phyloP scores from a whole-genome alignment of 1,139 yeast species.

The Kodamaea anthophila region DNA sequence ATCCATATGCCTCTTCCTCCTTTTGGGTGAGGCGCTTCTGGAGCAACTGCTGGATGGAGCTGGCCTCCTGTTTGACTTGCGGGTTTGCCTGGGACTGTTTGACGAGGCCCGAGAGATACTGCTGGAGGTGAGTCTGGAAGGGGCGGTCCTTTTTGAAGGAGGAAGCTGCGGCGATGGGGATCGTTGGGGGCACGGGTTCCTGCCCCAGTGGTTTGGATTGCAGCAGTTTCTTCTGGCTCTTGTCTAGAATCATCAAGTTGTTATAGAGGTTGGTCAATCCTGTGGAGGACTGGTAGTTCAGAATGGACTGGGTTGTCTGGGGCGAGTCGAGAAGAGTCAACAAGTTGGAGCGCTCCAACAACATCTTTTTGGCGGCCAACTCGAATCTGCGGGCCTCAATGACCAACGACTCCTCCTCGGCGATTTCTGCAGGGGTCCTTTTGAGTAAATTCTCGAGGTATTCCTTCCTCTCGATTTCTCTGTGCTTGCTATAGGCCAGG shows the following conservation, averaged over 20 bases:
- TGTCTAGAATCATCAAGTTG: conserved; percentile 73
- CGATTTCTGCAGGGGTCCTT: conserved; percentile 92
- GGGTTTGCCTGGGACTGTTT: conserved; percentile 30
- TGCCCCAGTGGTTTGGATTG: conserved; percentile 24
- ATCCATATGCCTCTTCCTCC: conserved; percentile 84
- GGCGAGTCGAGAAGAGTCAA: conserved; percentile 84
- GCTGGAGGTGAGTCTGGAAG: conserved; percentile 48
- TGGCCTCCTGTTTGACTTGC: conserved; percentile 30
- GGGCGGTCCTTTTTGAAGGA: conserved; percentile 44
- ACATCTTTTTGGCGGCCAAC: conserved; percentile 85
- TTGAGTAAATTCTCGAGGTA: conserved; percentile 71
- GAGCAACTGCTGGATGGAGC: conserved; percentile 36
- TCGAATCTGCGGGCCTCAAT: conserved; percentile 92
- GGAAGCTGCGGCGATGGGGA: conserved; percentile 52
- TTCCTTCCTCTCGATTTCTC: conserved; percentile 73
- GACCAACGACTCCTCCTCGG: conserved; percentile 92
- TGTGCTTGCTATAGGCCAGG: conserved; percentile 52
- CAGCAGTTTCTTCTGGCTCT: conserved; percentile 43
- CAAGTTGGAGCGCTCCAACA: conserved; percentile 75
- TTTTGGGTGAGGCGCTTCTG: conserved; percentile 61
- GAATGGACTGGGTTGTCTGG: conserved; percentile 67
- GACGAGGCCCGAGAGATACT: conserved; percentile 32
- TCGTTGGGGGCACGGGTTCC: conserved; percentile 56
- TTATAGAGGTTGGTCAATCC: conserved; percentile 85
- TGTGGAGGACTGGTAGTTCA: conserved; percentile 78